These are phyloP conservation scores for Bisporella sp. DNA, from an alignment of 2,329 filamentous ascomycete species.

Conservation along the genomic window DNA sequence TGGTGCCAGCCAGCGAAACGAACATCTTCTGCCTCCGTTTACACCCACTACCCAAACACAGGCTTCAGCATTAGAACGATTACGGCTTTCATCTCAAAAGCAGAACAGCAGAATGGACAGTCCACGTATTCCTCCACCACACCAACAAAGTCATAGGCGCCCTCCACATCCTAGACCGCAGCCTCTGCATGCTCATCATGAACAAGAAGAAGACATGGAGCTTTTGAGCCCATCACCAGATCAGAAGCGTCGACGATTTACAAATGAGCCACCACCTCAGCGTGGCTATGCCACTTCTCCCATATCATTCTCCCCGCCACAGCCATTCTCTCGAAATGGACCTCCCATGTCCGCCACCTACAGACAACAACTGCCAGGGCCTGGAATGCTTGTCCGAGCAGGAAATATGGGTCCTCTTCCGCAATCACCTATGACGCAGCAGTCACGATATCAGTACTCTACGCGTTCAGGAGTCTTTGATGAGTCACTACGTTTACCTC, in stretches of 20 bases:
- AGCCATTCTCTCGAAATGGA: slow-evolving; percentile 17
- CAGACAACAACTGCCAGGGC: slow-evolving; percentile 30
- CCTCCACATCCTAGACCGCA: slow-evolving; percentile 16
- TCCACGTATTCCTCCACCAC: slow-evolving; percentile 14
- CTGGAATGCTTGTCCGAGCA: slow-evolving; percentile 13
- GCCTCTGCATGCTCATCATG: slow-evolving; percentile 25
- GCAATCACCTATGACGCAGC: slow-evolving; percentile 20
- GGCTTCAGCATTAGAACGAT: slow-evolving; percentile 13
- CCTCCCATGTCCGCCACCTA: slow-evolving; percentile 27
- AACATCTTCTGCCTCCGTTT: slow-evolving; percentile 15
- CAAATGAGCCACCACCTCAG: slow-evolving; percentile 35
- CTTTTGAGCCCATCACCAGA: slow-evolving; percentile 43
- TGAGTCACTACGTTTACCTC: slow-evolving; percentile 28
- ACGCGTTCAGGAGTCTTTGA: slow-evolving; percentile 21
- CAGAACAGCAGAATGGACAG: slow-evolving; percentile 18
- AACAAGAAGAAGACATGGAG: slow-evolving; percentile 32
- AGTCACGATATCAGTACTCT: slow-evolving; percentile 18
- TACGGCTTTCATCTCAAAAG: slow-evolving; percentile 11
- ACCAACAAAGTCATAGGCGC: slow-evolving; percentile 17
- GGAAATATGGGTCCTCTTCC: slow-evolving; percentile 25
- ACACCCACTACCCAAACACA: slow-evolving; percentile 10
- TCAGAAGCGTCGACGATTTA: slow-evolving; percentile 56
- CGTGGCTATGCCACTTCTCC: slow-evolving; percentile 33
- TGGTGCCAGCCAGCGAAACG: slow-evolving; percentile 6
- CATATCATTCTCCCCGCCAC: slow-evolving; percentile 25